phyloP scores from a whole-genome alignment of 2,329 filamentous ascomycete genomes.

The Venturia pyrina region DNA sequence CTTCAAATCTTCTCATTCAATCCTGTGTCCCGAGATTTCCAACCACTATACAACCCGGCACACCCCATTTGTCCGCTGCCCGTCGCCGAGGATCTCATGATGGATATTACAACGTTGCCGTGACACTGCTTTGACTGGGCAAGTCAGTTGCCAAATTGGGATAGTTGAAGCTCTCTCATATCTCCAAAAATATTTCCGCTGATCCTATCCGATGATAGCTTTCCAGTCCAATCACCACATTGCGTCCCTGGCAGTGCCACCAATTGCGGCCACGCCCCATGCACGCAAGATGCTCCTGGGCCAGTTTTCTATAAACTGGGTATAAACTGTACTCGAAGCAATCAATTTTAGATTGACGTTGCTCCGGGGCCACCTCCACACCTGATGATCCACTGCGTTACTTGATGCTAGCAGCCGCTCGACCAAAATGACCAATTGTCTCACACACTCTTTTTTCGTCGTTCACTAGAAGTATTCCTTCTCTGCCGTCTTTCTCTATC shows the following conservation, averaged over 20 bases:
- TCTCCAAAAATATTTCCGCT: not conserved
- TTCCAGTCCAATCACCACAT: not conserved
- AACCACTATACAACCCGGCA: not conserved
- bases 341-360: constrained; percentile 2
- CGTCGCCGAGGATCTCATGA: not conserved
- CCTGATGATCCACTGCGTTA: not conserved
- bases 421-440: not conserved
- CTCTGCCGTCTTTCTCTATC: not conserved
- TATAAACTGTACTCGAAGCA: not conserved
- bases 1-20: too few species aligned
- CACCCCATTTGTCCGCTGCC: not conserved
- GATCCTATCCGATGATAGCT: not conserved
- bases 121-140: not conserved
- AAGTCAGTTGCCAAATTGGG: not conserved
- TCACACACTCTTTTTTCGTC: not conserved
- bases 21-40: too few species aligned
- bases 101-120: not conserved
- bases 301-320: not conserved
- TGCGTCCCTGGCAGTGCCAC: not conserved
- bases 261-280: not conserved
- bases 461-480: not conserved
- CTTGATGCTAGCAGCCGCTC: not conserved
- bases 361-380: constrained; percentile 3
- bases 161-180: not conserved
- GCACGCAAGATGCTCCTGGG: not conserved